Evolutionary conservation across 2,329 filamentous ascomycete species (phyloP), one percentile per base, ranked within the genome.

Genomic region (Ceratocystiopsis minuta): DNA sequence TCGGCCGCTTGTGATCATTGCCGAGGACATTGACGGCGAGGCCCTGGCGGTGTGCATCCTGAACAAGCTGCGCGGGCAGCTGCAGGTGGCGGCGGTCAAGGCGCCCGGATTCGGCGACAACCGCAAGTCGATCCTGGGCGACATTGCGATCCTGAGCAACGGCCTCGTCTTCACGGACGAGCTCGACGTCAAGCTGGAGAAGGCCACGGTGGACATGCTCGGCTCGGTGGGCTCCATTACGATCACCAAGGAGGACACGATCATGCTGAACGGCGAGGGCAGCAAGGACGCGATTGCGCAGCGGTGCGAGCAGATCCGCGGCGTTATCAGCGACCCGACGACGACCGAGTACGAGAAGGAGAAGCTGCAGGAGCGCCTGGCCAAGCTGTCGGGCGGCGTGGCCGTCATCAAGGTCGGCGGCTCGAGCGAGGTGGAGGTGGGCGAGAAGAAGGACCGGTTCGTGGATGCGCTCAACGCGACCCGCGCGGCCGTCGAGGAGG

Each of bases 291-390:
- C 73, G 51, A 92, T 98, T 56, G 66, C 82, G 50, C 86, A 95
- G 72, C 83, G 90, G 60, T 96, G 90, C 67, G 90, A 98, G 69
- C 90, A 98, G 72, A 98, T 98, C 65, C 87, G 90, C 53, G 87
- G 88, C 53, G 86, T 96, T 65, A 94, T 95, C 70, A 73, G 70
- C 48, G 90, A 98, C 68, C 81, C 88, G 51, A 79, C 75, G 54
- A 98, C 90, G 50, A 95, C 87, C 39, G 90, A 98, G 59, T 98
- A 98, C 68, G 90, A 98, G 77, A 96, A 95, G 77, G 90, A 98
- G 81, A 98, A 98, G 78, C 84, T 98, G 51, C 90, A 96, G 70
- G 90, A 98, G 73, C 90, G 90, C 68, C 83, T 98, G 48, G 90
- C 90, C 54, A 98, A 98, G 79, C 83, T 98, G 52, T 96, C 90